phyloP scores from a whole-genome alignment of 192 early-diverging fungal genomes.

The Coemansia sp. region DNA sequence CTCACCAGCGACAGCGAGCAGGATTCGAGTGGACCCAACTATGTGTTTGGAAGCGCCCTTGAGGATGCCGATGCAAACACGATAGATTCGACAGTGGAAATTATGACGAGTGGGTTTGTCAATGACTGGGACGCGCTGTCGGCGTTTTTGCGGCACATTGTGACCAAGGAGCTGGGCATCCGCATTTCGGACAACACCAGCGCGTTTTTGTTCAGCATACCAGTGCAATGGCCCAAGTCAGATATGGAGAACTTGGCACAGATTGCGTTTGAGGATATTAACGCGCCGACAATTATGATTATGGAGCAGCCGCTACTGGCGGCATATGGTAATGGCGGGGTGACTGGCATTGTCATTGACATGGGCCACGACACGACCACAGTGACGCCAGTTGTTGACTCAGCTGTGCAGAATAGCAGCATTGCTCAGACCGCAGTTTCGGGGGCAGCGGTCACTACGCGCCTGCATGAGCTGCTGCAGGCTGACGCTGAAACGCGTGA shows the following conservation, averaged over 20 bases:
- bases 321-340: conserved; percentile 72
- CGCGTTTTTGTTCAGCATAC: conserved; percentile 76
- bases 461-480: conserved; percentile 63
- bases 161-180: conserved; percentile 77
- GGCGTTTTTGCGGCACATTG: conserved; percentile 72
- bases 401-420: conserved; percentile 61
- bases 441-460: conserved; percentile 65
- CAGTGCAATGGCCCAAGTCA: conserved; percentile 77
- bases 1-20: conserved; percentile 1
- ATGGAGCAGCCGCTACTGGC: conserved; percentile 82
- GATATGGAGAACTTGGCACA: conserved; percentile 80
- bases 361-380: conserved; percentile 85
- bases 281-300: conserved; percentile 78
- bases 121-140: conserved; percentile 73
- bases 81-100: conserved; percentile 46
- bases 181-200: conserved; percentile 73
- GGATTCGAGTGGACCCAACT: conserved; percentile 28
- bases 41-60: conserved; percentile 47
- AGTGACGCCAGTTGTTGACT: conserved; percentile 81
- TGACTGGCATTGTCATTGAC: conserved; percentile 85
- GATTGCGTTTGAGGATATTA: conserved; percentile 91
- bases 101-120: conserved; percentile 63
- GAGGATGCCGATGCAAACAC: conserved; percentile 22
- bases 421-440: conserved; percentile 66
- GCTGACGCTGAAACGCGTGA: conserved; percentile 50